phyloP scores from a whole-genome alignment of 169 alveolate genomes.

The Cryptosporidium muris region DNA sequence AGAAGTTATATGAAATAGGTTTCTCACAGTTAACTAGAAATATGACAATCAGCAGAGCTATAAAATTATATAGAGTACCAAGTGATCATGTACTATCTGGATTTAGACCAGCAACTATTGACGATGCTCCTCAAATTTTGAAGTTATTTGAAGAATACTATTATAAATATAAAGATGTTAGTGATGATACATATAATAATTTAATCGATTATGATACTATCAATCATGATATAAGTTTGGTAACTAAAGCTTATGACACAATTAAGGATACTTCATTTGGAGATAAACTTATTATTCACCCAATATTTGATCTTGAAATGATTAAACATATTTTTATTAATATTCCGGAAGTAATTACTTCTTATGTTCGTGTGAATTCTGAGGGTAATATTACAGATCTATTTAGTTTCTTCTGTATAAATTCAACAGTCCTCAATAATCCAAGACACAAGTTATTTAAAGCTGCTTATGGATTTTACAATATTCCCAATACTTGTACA shows the following conservation, averaged over 20 bases:
- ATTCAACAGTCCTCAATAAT: conserved; percentile 90
- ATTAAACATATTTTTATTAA: conserved; percentile 91
- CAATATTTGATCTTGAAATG: conserved; percentile 87
- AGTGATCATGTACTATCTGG: conserved; percentile 77
- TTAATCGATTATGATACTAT: conserved; percentile 74
- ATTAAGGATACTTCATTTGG: conserved; percentile 9
- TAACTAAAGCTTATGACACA: conserved; percentile 27
- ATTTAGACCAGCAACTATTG: conserved; percentile 52
- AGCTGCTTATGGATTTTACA: conserved; percentile 92
- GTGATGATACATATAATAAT: conserved; percentile 67
- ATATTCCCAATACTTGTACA: conserved; percentile 82
- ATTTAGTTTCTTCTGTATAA: conserved; percentile 90
- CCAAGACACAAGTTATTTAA: conserved; percentile 80
- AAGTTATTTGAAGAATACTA: conserved; percentile 88
- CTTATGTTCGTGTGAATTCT: conserved; percentile 88
- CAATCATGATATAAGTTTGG: conserved; percentile 6
- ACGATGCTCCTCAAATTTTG: conserved; percentile 79
- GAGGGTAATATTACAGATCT: conserved; percentile 90
- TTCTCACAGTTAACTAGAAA: conserved; percentile 84
- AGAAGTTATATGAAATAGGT: conserved; percentile 80
- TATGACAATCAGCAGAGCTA: conserved; percentile 89
- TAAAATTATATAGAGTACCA: conserved; percentile 86
- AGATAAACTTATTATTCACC: conserved; percentile 82
- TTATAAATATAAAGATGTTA: conserved; percentile 81
- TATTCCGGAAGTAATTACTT: conserved; percentile 86